Evolutionary conservation across 78 protist genomes (phyloP).

Genomic region (Dictyostelium brefeldianum): DNA sequence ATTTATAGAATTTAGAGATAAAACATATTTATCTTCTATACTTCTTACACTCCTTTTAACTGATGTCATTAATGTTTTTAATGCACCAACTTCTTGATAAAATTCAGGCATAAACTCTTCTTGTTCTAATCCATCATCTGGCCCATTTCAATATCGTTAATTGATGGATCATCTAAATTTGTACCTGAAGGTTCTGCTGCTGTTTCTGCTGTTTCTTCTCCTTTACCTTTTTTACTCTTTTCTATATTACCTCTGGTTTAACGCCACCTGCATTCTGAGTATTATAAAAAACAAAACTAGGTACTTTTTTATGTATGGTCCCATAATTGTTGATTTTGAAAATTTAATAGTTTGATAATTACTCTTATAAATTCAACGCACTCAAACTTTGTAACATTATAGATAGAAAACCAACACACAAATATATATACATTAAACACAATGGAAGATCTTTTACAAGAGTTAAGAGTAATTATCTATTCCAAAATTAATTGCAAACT

Average conservation of each 20-base stretch:
- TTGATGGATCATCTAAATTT: slow-evolving; percentile 11
- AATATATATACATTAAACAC: neutral
- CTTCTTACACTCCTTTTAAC: slow-evolving; percentile 69
- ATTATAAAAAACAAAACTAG: neutral
- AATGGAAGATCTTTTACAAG: slow-evolving; percentile 80
- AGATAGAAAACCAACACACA: neutral
- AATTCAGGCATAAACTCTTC: slow-evolving; percentile 85
- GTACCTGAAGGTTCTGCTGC: slow-evolving; percentile 15
- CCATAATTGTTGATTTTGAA: neutral
- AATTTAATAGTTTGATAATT: neutral
- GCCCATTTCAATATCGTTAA: slow-evolving; percentile 42
- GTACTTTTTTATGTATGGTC: no score
- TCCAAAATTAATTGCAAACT: neutral
- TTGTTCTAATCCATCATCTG: slow-evolving; percentile 26
- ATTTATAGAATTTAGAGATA: slow-evolving; percentile 73
- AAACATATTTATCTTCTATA: slow-evolving; percentile 73
- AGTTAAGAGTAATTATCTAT: slow-evolving; percentile 42
- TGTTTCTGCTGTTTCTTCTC: slow-evolving; percentile 12
- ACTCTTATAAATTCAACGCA: neutral
- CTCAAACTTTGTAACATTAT: neutral
- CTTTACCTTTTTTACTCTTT: slow-evolving; percentile 64
- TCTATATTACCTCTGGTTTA: slow-evolving; percentile 32
- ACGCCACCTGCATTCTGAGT: slow-evolving; percentile 60
- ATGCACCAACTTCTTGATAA: slow-evolving; percentile 75
- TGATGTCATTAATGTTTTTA: slow-evolving; percentile 73